These are phyloP conservation scores for Rosa hybrid DNA, from an alignment of 331 rosid genomes.

Conservation along the genomic window DNA sequence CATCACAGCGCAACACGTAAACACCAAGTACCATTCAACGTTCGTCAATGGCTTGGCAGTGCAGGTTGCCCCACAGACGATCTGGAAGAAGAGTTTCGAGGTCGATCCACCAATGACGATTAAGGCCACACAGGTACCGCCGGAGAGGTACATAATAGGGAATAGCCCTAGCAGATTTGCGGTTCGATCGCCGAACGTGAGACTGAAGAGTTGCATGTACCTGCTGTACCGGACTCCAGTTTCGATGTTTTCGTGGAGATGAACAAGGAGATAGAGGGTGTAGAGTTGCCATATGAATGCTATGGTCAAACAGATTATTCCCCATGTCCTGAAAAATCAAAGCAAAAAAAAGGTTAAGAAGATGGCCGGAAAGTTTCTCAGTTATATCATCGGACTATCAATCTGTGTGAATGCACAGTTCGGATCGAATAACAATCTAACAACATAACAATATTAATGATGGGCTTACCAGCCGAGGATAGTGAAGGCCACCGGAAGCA, in stretches of 20 bases:
- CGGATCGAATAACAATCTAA: background rate
- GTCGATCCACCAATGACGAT: conserved; percentile 74
- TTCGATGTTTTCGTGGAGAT: conserved; percentile 72
- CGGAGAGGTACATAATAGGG: conserved; percentile 70
- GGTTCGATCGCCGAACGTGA: conserved; percentile 59
- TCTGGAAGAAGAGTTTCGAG: conserved; percentile 55
- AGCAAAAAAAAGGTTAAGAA: background rate
- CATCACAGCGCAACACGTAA: conserved; percentile 69
- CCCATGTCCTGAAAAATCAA: conserved; percentile 64
- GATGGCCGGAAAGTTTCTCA: background rate
- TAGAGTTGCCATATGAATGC: conserved; percentile 75
- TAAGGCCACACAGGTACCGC: conserved; percentile 62
- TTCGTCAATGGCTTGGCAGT: conserved; percentile 47
- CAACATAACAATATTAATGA: background rate
- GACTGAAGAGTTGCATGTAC: conserved; percentile 66
- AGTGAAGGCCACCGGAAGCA: conserved; percentile 83
- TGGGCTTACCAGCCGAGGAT: conserved; percentile 72
- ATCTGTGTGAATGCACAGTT: too few relatives aligned
- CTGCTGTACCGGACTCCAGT: conserved; percentile 71
- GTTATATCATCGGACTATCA: background rate
- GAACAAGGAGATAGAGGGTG: conserved; percentile 69
- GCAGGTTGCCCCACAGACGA: conserved; percentile 58
- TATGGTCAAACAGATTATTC: conserved; percentile 51
- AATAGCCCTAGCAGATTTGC: conserved; percentile 53
- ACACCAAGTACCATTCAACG: conserved; percentile 73